Percentiles rank a stretch among this genome's conserved stretches.
Evolutionary conservation across 2,329 filamentous ascomycete species (phyloP).

Genomic region (Hansfordia pulvinata): DNA sequence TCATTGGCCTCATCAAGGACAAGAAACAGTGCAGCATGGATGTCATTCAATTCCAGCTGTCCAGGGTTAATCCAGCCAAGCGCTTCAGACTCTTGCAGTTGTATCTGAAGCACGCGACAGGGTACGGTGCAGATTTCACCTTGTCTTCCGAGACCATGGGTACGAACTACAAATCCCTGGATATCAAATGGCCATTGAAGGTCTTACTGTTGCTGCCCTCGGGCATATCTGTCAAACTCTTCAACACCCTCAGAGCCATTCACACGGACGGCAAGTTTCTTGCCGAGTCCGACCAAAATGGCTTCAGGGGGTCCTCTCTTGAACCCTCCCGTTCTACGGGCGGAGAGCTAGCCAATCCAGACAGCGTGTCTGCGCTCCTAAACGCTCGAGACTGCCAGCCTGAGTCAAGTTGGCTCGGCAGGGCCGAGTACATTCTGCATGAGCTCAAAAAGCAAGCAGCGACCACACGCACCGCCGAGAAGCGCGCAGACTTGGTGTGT

Average conservation of each 20-base stretch:
- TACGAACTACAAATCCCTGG: constrained; percentile 1
- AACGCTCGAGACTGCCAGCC: neutral
- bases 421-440: neutral
- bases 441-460: constrained; percentile 2
- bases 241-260: constrained; percentile 1
- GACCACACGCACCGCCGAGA: neutral
- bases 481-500: constrained; percentile 3
- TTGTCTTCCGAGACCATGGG: neutral
- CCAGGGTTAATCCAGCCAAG: neutral
- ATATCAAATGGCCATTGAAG: constrained; percentile 1
- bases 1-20: constrained; percentile 1
- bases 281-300: neutral
- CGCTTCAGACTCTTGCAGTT: constrained; percentile 3
- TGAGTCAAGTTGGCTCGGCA: neutral
- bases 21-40: neutral
- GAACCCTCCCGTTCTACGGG: no score
- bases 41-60: constrained; percentile 1
- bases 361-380: constrained; percentile 1
- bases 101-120: constrained; percentile 1
- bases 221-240: constrained; percentile 2
- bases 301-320: no score
- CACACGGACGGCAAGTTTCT: constrained; percentile 1
- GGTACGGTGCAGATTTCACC: constrained; percentile 1
- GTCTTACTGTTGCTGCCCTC: constrained; percentile 4
- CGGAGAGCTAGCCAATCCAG: constrained; percentile 1